Evolutionary conservation across 768 basidiomycete genomes (phyloP), one percentile per base, ranked within the genome.

Genomic region (Phaffia tasmanica): DNA sequence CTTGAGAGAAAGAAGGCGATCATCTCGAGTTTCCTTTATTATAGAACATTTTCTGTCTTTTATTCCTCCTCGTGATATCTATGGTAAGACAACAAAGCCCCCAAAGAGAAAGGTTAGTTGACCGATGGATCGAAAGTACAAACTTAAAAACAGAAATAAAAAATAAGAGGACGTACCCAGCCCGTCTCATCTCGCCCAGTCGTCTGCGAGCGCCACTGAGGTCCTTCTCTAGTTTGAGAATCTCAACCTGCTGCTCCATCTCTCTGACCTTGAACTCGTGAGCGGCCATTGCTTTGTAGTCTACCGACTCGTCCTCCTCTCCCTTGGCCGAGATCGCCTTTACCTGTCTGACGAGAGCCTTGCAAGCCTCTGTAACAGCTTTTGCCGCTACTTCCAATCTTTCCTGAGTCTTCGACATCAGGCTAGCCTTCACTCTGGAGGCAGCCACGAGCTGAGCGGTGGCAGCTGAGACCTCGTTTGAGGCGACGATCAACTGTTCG

Each of bases 181-280:
- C 69, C 35, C 73, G 63, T 8, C 75, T 53, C 69, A 73, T 77
- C 64, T 76, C 75, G 53, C 76, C 76, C 63, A 77, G 58, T 55
- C 75, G 64, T 60, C 75, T 71, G 55, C 76, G 61, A 19, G 76
- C 75, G 1, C 74, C 92, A 25, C 88, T 88, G 48, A 99, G 80
- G 0, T 97, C 92, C 79, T 95, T 95, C 80, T 98, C 95, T 72
- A 97, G 77, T 75, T 86, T 92, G 71, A 99, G 80, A 71, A 99
- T 95, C 76, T 94, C 89, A n/a, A 98, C 95, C 77, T 97, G 93
- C 73, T 94, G 91, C 79, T 98, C 95, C 92, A 99, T 97, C 82
- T 98, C 94, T 58, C 86, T 82, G 73, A 84, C 87, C 82, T 97
- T 97, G 83, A 93, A 97, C 77, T 99, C 93, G 73, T 95, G 81